Conservation (phyloP, 352 stramenopile genomes). For the Pelagophyceae sp. region DNA sequence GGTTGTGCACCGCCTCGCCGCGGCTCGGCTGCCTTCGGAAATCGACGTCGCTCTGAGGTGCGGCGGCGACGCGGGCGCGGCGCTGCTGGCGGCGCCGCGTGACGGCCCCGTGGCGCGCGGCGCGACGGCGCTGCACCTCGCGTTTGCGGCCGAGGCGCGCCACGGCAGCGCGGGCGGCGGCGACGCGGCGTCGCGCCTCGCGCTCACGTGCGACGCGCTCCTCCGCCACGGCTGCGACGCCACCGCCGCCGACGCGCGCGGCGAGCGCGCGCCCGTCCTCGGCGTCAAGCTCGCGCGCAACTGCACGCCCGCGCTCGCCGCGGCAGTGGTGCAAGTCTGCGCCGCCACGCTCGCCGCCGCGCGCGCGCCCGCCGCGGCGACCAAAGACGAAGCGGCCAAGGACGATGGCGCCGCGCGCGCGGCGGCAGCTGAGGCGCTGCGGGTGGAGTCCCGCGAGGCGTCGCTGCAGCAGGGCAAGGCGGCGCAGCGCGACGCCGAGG, state of each 20-base stretch:
- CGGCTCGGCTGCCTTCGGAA: not conserved
- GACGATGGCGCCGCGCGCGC: not conserved
- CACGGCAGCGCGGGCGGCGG: not conserved
- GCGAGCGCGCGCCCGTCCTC: not conserved
- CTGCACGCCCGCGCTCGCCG: not conserved
- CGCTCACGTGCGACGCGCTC: not conserved
- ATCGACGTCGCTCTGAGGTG: not conserved
- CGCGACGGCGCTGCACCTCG: not conserved
- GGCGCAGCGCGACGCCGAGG: not conserved
- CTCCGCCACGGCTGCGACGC: conserved; percentile 3
- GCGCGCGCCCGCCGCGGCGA: not conserved
- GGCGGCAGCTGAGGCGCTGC: not conserved
- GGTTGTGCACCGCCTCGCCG: not conserved
- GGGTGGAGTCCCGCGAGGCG: not conserved
- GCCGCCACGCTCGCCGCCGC: not conserved
- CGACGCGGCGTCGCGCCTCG: not conserved
- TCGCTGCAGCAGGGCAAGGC: no score
- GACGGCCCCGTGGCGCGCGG: not conserved
- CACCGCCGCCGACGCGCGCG: not conserved
- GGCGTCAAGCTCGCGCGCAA: not conserved
- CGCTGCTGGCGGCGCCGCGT: not conserved
- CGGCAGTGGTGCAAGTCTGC: conserved; percentile 7
- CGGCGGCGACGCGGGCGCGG: not conserved
- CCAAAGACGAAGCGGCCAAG: not conserved
- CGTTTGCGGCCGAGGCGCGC: not conserved